These are phyloP conservation scores for Yamadazyma oceani DNA, from an alignment of 1,139 yeast species.

Conservation along the genomic window DNA sequence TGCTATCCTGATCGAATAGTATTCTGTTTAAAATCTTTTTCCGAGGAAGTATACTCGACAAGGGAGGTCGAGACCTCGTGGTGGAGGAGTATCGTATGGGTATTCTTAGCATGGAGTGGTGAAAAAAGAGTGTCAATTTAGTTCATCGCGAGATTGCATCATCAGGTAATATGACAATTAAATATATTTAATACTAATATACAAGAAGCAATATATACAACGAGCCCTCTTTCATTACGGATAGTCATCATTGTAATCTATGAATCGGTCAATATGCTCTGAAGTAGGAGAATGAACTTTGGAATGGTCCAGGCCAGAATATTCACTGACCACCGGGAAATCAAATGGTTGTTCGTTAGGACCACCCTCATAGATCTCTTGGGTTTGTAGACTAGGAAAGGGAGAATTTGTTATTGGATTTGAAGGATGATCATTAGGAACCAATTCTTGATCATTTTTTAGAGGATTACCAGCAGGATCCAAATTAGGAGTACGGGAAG, in stretches of 20 bases:
- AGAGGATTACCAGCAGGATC: constrained; percentile 6
- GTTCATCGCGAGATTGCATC: background rate
- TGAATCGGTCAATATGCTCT: constrained; percentile 23
- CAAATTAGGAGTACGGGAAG: constrained; percentile 24
- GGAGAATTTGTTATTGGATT: constrained; percentile 6
- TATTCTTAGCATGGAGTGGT: background rate
- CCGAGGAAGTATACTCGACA: constrained; percentile 56
- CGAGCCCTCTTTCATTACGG: background rate
- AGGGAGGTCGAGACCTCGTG: constrained; percentile 33
- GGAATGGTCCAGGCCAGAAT: constrained; percentile 19
- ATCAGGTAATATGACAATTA: background rate
- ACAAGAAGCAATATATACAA: background rate
- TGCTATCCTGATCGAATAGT: constrained; percentile 64
- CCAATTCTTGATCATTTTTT: background rate
- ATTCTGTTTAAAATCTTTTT: constrained; percentile 56
- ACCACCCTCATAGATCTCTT: constrained; percentile 14
- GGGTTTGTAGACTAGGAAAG: constrained; percentile 7
- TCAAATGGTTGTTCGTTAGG: constrained; percentile 17
- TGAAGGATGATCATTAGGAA: constrained; percentile 1
- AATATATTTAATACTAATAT: background rate
- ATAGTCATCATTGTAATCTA: constrained; percentile 24
- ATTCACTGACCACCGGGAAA: constrained; percentile 19
- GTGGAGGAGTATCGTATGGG: constrained; percentile 4
- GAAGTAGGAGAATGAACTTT: constrained; percentile 14
- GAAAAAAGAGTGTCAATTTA: background rate